A percentile compares a stretch with the other conserved stretches of the same genome.
These are phyloP conservation scores for Botrytis paeoniae DNA, from an alignment of 2,329 filamentous ascomycete species.

Conservation along the genomic window DNA sequence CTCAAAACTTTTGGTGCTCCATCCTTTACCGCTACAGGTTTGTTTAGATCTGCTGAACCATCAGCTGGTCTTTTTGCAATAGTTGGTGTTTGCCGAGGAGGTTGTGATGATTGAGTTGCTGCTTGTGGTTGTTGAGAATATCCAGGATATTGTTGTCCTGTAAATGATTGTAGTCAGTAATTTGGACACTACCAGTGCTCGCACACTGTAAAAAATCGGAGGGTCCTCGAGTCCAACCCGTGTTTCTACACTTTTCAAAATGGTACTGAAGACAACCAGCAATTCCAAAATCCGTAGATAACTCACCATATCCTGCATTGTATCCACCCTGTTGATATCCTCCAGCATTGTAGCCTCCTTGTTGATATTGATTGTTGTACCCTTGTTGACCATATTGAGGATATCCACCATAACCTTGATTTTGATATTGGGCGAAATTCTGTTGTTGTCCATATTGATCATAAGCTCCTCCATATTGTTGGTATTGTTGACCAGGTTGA, in stretches of 20 bases:
- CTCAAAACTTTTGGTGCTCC: conserved; percentile 62
- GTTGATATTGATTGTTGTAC: conserved; percentile 51
- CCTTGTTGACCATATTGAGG: conserved; percentile 51
- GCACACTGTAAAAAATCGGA: background rate
- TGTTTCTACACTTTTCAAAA: background rate
- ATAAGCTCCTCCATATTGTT: conserved; percentile 55
- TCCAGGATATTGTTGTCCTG: conserved; percentile 50
- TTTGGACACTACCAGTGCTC: background rate
- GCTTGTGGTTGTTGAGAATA: conserved; percentile 52
- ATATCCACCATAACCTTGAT: conserved; percentile 53
- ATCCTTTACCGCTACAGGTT: conserved; percentile 53
- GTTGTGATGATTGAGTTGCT: conserved; percentile 40
- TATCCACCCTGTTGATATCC: conserved; percentile 38
- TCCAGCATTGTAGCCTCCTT: conserved; percentile 41
- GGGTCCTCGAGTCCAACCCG: background rate
- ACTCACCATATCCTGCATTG: conserved; percentile 42
- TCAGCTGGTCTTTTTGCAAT: conserved; percentile 62
- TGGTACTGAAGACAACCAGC: background rate
- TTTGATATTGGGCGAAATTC: conserved; percentile 51
- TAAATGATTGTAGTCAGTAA: conserved; percentile 3
- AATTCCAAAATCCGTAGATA: background rate
- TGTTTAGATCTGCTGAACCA: conserved; percentile 45
- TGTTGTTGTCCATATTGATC: conserved; percentile 53
- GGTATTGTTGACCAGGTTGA: conserved; percentile 68
- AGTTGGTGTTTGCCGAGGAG: conserved; percentile 50